phyloP scores from a whole-genome alignment of 148 eudicot species.

The Vaccinium corymbosum region DNA sequence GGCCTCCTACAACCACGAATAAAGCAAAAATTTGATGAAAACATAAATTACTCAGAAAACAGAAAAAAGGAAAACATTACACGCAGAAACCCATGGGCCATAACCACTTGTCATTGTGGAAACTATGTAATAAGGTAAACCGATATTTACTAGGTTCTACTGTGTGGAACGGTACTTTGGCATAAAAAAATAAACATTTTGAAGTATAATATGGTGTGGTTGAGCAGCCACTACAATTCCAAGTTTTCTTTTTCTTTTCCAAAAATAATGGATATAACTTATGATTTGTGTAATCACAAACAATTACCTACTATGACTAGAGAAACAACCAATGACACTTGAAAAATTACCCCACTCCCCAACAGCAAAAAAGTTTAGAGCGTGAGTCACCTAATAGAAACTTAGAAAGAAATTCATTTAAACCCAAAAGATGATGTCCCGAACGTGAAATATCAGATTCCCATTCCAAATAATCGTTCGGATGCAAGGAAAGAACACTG shows the following conservation, averaged over 20 bases:
- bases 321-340: background rate
- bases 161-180: no score
- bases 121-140: background rate
- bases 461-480: background rate
- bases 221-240: background rate
- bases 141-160: background rate
- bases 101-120: background rate
- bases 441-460: background rate
- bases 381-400: background rate
- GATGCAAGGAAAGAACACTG: background rate
- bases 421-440: background rate
- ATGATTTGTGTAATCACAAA: background rate
- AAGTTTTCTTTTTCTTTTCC: background rate
- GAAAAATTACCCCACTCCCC: background rate
- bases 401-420: background rate
- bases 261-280: background rate
- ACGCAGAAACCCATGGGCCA: background rate
- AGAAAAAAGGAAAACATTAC: background rate
- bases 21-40: background rate
- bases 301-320: background rate
- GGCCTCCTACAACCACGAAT: slow-evolving; percentile 61
- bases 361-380: background rate
- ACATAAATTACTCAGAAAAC: background rate
- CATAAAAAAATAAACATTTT: background rate
- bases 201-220: background rate